These are phyloP conservation scores for Corchorus olitorius DNA, from an alignment of 345 rosid species.

Conservation along the genomic window DNA sequence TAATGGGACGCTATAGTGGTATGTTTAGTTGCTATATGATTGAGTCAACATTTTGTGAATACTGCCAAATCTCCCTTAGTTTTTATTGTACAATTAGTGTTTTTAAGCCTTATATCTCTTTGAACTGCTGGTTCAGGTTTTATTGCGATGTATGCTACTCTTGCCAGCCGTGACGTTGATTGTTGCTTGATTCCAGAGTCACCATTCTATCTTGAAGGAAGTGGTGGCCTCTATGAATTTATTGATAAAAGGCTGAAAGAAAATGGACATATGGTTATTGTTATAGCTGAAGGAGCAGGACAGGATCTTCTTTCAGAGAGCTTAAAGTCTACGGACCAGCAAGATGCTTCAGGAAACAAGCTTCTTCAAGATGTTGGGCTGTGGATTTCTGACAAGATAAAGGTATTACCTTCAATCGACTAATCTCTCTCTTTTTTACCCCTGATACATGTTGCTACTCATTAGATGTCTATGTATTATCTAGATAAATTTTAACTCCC, in stretches of 20 bases:
- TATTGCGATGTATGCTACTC: slow-evolving; percentile 80
- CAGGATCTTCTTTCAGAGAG: slow-evolving; percentile 73
- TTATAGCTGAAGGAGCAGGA: slow-evolving; percentile 89
- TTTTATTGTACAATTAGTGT: background rate
- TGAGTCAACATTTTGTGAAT: background rate
- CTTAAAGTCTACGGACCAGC: slow-evolving; percentile 41
- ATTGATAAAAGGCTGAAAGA: slow-evolving; percentile 65
- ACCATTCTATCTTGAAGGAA: slow-evolving; percentile 86
- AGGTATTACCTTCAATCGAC: slow-evolving; percentile 37
- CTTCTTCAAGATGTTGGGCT: slow-evolving; percentile 80
- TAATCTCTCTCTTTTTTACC: background rate
- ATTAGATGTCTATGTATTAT: background rate
- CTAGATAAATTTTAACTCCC: slow-evolving; percentile 7
- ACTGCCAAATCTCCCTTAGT: background rate
- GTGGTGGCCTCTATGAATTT: slow-evolving; percentile 77
- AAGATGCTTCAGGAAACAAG: slow-evolving; percentile 90
- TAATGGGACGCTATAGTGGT: slow-evolving; percentile 92
- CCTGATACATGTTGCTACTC: background rate
- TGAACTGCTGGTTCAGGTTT: slow-evolving; percentile 46
- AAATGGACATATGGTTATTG: slow-evolving; percentile 87
- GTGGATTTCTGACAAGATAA: slow-evolving; percentile 75
- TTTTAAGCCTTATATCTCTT: background rate
- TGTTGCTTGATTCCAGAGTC: slow-evolving; percentile 97
- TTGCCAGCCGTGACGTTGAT: slow-evolving; percentile 89
- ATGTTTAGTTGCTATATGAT: slow-evolving; percentile 27